These are phyloP conservation scores for Psilocybe cubensis DNA, from an alignment of 768 basidiomycete species.

Conservation along the genomic window DNA sequence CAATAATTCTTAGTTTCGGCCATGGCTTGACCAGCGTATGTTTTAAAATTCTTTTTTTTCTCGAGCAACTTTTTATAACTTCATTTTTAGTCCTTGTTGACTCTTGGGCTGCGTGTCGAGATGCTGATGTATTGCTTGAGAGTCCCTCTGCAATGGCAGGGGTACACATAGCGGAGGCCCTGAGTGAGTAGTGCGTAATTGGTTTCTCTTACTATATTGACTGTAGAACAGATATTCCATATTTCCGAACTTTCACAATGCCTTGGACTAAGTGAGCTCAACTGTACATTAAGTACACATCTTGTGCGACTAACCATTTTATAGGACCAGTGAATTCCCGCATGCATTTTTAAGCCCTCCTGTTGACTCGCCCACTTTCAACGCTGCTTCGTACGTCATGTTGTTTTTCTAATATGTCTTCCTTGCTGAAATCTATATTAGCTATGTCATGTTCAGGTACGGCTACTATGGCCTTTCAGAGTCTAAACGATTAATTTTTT, in stretches of 20 bases:
- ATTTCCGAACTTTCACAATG: conserved; percentile 69
- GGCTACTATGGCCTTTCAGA: conserved; percentile 58
- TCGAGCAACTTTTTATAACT: background rate
- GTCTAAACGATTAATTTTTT: conserved; percentile 2
- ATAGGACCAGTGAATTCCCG: conserved; percentile 61
- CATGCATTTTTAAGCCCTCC: conserved; percentile 68
- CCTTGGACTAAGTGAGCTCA: conserved; percentile 54
- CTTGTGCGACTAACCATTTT: background rate
- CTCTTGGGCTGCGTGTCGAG: conserved; percentile 64
- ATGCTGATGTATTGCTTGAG: conserved; percentile 69
- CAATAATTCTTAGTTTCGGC: conserved; percentile 47
- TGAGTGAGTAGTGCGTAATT: conserved; percentile 48
- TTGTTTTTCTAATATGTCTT: background rate
- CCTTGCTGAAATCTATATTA: background rate
- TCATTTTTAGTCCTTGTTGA: conserved; percentile 52
- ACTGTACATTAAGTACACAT: background rate
- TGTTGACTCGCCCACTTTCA: conserved; percentile 65
- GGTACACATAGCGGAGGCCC: conserved; percentile 71
- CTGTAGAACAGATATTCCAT: conserved; percentile 51
- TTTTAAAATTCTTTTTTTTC: conserved; percentile 21
- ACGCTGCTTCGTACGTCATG: conserved; percentile 52
- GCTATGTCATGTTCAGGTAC: conserved; percentile 38
- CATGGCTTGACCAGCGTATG: conserved; percentile 68
- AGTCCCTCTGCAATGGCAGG: conserved; percentile 73
- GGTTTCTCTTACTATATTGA: background rate